Evolutionary conservation across 1,284 basidiomycete genomes (phyloP), one percentile per base, ranked within the genome.

Genomic region (Apiotrichum veenhuisii): DNA sequence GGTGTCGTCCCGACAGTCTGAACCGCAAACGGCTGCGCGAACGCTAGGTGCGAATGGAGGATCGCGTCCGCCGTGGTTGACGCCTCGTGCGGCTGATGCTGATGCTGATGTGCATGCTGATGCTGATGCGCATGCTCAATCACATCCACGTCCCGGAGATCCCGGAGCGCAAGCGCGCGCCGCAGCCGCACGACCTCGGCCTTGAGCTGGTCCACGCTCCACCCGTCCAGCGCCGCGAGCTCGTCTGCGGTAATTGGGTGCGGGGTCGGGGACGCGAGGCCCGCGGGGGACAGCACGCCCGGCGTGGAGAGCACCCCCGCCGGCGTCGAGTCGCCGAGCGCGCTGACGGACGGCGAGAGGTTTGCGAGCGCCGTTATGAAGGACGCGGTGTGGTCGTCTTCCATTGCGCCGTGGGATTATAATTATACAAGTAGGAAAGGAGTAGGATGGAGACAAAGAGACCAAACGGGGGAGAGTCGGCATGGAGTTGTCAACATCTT

Each of bases 181-280:
- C 68, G 67, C 9, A 70, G 57, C 15, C 62, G 60, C 14, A 70
- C 36, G n/a, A 70, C 64, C 48, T 70, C 68, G 15, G 56, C 55
- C 49, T 65, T 65, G 10, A 70, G 61, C 42, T 67, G 64, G 22
- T 65, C 67, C 5, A 49, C 38, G 14, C 62, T 58, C 69, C 69
- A 70, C 17, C 60, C 60, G 41, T 62, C 60, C 33, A 66, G 62
- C 1, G 43, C 17, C 2, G 57, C 47, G n/a, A 54, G n/a, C 36
- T 58, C 57, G 18, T 55, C 59, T 18, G 18, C 20, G 33, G n/a
- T 23, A 30, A 30, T 30, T 5, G 30, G 30, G 12, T 30, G 5
- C 30, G 30, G 30, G 30, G 30, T 7, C 30, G 30, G 30, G 30
- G 2, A 15, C 23, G 42, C 22, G 17, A 23, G 42, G 23, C 42